Evolutionary conservation across 2,329 filamentous ascomycete species (phyloP).

Genomic region (Setomelanomma holmii): DNA sequence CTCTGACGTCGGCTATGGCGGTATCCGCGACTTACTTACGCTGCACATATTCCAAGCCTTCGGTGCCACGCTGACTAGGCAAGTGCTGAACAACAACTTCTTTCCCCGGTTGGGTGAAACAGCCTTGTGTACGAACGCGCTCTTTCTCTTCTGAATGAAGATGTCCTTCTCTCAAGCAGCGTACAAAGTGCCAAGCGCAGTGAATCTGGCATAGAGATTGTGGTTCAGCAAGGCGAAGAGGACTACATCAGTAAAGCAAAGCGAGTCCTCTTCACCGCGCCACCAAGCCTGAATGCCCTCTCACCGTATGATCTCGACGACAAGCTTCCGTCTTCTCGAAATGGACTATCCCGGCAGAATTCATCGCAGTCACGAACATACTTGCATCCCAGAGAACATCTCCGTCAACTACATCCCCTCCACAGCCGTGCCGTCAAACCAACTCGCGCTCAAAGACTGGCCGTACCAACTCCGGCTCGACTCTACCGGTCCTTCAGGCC

Average conservation of each 20-base stretch:
- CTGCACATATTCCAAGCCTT: conserved; percentile 28
- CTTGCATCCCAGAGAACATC: conserved; percentile 27
- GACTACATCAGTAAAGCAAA: conserved; percentile 24
- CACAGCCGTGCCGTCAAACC: conserved; percentile 13
- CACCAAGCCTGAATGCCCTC: conserved; percentile 16
- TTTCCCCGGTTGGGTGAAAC: conserved; percentile 25
- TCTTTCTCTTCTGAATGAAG: conserved; percentile 18
- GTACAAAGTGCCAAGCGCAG: conserved; percentile 12
- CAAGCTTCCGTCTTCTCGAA: conserved; percentile 16
- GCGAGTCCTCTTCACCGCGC: conserved; percentile 23
- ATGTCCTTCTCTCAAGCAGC: conserved; percentile 17
- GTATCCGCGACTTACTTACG: conserved; percentile 22
- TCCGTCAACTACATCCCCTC: conserved; percentile 18
- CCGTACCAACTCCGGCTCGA: conserved; percentile 24
- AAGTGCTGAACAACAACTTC: conserved; percentile 10
- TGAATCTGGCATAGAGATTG: conserved; percentile 3
- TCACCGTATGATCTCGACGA: conserved; percentile 16
- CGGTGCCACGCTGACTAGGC: conserved; percentile 22
- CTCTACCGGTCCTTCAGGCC: conserved; percentile 22
- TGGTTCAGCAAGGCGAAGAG: conserved; percentile 9
- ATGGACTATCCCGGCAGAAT: conserved; percentile 14
- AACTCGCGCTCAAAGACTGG: conserved; percentile 24
- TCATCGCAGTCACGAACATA: conserved; percentile 21
- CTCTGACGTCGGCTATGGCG: conserved; percentile 28
- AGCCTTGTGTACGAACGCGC: conserved; percentile 31